Evolutionary conservation across 2,329 filamentous ascomycete genomes (phyloP).

Genomic region (Fusarium compactum): DNA sequence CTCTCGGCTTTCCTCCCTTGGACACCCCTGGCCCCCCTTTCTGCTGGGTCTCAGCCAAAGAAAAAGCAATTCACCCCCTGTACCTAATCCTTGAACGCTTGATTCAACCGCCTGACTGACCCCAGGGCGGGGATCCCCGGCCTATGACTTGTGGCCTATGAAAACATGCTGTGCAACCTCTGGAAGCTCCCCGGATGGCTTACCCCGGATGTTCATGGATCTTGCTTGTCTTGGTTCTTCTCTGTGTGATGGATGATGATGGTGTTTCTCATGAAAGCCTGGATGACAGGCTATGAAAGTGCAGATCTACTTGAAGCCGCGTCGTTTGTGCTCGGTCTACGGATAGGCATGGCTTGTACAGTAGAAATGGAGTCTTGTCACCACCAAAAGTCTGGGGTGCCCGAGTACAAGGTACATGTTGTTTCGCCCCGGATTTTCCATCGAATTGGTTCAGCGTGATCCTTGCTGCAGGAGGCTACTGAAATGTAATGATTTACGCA

Average conservation of each 20-base stretch:
- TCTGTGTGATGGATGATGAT: not conserved
- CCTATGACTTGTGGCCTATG: conserved; percentile 27
- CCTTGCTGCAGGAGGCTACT: conserved; percentile 39
- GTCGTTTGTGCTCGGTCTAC: conserved; percentile 36
- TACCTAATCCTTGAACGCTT: conserved; percentile 40
- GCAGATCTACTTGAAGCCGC: not conserved
- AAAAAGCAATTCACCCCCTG: conserved; percentile 18
- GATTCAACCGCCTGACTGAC: conserved; percentile 47
- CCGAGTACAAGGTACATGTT: conserved; percentile 1
- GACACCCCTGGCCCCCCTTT: conserved; percentile 30
- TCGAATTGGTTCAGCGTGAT: conserved; percentile 48
- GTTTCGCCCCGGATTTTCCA: conserved; percentile 46
- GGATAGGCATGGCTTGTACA: conserved; percentile 15
- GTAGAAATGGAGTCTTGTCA: not conserved
- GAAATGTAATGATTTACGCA: conserved; percentile 11
- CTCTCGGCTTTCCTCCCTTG: conserved; percentile 36
- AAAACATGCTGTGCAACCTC: conserved; percentile 20
- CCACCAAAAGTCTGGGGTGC: not conserved
- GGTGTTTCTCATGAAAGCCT: not conserved
- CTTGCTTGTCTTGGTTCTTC: conserved; percentile 1
- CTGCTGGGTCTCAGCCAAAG: conserved; percentile 24
- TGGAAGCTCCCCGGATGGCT: conserved; percentile 36
- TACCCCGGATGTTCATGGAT: conserved; percentile 41
- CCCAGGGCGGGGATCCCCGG: conserved; percentile 13
- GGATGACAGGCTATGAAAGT: not conserved